Evolutionary conservation across 768 basidiomycete species (phyloP).

Genomic region (Trichaptum fuscoviolaceum): DNA sequence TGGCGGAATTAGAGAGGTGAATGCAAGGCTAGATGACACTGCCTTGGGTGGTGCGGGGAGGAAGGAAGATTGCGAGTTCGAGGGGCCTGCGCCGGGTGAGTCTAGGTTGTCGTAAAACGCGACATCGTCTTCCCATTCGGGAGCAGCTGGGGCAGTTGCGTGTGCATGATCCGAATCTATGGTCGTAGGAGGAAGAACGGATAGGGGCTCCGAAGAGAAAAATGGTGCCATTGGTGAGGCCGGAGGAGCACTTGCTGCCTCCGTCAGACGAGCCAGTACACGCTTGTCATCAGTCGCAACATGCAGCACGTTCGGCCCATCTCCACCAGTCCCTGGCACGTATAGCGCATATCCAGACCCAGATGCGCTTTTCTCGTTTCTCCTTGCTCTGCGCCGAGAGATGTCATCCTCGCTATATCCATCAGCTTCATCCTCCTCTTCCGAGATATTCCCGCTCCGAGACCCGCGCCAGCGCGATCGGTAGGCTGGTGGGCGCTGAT

Average conservation of each 20-base stretch:
- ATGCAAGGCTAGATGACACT: background rate
- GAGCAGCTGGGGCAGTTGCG: background rate
- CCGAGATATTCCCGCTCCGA: slow-evolving; percentile 1
- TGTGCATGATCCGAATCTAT: background rate
- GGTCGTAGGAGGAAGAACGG: background rate
- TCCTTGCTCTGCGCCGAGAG: background rate
- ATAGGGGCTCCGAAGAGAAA: background rate
- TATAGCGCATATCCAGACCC: slow-evolving; percentile 1
- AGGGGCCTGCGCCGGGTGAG: background rate
- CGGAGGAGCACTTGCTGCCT: slow-evolving; percentile 51
- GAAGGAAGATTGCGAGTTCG: background rate
- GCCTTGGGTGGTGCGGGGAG: background rate
- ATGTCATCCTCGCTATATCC: background rate
- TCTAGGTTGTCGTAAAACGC: background rate
- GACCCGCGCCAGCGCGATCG: background rate
- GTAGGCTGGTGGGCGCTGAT: background rate
- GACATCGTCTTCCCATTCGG: background rate
- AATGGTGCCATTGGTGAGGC: background rate
- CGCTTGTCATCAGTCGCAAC: slow-evolving; percentile 63
- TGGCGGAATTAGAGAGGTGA: background rate
- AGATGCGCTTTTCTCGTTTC: background rate
- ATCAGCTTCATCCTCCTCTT: background rate
- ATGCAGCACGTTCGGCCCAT: slow-evolving; percentile 30
- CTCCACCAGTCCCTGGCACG: background rate
- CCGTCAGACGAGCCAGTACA: slow-evolving; percentile 46